Evolutionary conservation across 176 grass and related monocot species (phyloP), one percentile per base, ranked within the genome.

Genomic region (Dendrocalamus sinicus): DNA sequence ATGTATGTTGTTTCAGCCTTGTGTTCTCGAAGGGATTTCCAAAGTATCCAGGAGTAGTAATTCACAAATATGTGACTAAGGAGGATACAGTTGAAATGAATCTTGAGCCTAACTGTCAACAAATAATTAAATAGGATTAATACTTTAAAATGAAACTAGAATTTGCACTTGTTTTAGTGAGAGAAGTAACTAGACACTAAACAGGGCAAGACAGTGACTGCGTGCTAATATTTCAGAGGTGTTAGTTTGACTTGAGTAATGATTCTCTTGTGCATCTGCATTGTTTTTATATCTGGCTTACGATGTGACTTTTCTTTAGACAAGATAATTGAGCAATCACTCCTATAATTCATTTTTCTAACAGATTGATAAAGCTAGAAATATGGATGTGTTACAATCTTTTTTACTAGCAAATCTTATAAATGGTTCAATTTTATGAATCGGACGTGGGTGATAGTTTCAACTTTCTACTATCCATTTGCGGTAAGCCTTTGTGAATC

Each of bases 401-500:
- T 50, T 71, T 60, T 47, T 83, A 73, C 40, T 46, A 45, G 52
- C 68, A 70, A 62, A 83, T 45, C 37, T 59, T 72, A 71, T 43
- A 70, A 72, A 68, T 63, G 58, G 30, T 12, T 74, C 30, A 84
- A 75, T 61, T 61, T 40, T 84, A 52, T 53, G 59, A 75, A 53
- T 63, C 75, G 58, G 14, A 51, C 9, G 7, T 76, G 19, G 57
- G 47, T 20, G 14, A 53, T 66, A 48, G 41, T 63, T 46, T 59
- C 28, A 37, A 59, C 22, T 72, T 89, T 50, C 30, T 83, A 71
- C 81, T 78, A 54, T 58, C 24, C 16, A 58, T 65, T 74, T 89
- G 71, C 43, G 43, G 30, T 67, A 72, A 73, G 22, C 83, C 14
- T 84, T 77, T 78, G 17, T 83, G 54, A 84, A 88, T 79, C 76